Evolutionary conservation across 495 filamentous ascomycete species (phyloP).

Genomic region (Zalerion maritima): DNA sequence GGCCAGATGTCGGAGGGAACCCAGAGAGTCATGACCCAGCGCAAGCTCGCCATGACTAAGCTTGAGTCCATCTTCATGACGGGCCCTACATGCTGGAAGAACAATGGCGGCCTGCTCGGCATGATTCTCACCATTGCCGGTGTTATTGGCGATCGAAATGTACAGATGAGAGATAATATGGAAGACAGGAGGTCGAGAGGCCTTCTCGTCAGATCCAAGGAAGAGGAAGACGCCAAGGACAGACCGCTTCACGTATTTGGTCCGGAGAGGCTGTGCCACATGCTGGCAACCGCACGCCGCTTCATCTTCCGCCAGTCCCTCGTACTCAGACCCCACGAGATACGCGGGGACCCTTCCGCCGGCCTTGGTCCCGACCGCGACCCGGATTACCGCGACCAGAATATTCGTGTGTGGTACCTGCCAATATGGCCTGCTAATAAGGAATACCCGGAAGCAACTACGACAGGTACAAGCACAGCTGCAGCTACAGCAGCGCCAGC

Average conservation of each 20-base stretch:
- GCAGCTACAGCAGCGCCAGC: slow-evolving; percentile 9
- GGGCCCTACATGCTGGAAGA: slow-evolving; percentile 59
- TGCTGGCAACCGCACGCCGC: slow-evolving; percentile 62
- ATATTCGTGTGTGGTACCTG: slow-evolving; percentile 74
- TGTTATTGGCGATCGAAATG: slow-evolving; percentile 17
- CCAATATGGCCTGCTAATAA: slow-evolving; percentile 28
- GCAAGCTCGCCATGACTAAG: slow-evolving; percentile 42
- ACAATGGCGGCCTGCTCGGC: slow-evolving; percentile 67
- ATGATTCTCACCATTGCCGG: slow-evolving; percentile 74
- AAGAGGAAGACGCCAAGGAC: slow-evolving; percentile 11
- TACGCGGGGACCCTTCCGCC: slow-evolving; percentile 27
- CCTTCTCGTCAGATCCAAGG: slow-evolving; percentile 9
- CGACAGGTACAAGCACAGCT: slow-evolving; percentile 2
- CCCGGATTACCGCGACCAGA: slow-evolving; percentile 60
- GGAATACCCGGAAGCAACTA: slow-evolving; percentile 1
- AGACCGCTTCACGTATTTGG: slow-evolving; percentile 54
- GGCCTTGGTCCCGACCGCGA: slow-evolving; percentile 6
- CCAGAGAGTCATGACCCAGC: slow-evolving; percentile 60
- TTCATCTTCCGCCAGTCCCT: slow-evolving; percentile 82
- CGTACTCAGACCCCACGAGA: slow-evolving; percentile 53
- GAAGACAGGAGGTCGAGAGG: too few relatives aligned
- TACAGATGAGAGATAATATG: slow-evolving; percentile 16
- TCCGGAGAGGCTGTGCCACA: slow-evolving; percentile 59
- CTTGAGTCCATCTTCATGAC: slow-evolving; percentile 67
- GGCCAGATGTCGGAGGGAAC: slow-evolving; percentile 73